Evolutionary conservation across 2,329 filamentous ascomycete species (phyloP), one percentile per base, ranked within the genome.

Genomic region (Graphiopsis chlorocephala): DNA sequence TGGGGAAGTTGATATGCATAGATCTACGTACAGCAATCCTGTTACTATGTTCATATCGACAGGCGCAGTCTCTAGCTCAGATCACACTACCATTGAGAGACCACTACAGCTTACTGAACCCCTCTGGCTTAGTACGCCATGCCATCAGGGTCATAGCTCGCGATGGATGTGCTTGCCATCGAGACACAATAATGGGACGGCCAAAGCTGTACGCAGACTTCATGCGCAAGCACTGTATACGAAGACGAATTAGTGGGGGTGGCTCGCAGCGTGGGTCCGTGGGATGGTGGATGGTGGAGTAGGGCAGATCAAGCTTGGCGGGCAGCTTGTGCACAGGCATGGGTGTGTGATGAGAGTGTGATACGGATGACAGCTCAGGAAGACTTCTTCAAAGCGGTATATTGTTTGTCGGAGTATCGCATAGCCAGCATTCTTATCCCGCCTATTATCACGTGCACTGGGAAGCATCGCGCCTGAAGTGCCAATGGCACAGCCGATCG

Each of bases 401-500:
- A n/a, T 20, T 3, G 28, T 52, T 17, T 17, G 4, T 53, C 50
- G 31, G 28, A 12, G 10, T 29, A 17, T 50, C 14, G 12, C 17
- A n/a, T 28, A 17, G 26, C n/a, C 26, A 31, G 50, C 28, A 31
- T 53, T 20, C 15, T n/a, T 53, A 53, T 53, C 50, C 17, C 26
- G 12, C 6, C 7, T 31, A 17, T 28, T 8, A 53, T 53, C 50
- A 53, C 50, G 50, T 53, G 50, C 50, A 29, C 26, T 45, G 38
- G 38, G 38, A 45, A 45, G 50, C 55, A 50, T 64, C 26, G 42
- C 20, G 12, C 61, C 53, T 52, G 57, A 55, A 42, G 23, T 42
- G 35, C 47, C 60, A 52, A 52, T 61, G 59, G 45, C 59, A 23
- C 61, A 50, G 52, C 61, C 53, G 33, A 59, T 33, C 14, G 62